Evolutionary conservation across 2,329 filamentous ascomycete species (phyloP).

Genomic region (Fusarium domesticum): DNA sequence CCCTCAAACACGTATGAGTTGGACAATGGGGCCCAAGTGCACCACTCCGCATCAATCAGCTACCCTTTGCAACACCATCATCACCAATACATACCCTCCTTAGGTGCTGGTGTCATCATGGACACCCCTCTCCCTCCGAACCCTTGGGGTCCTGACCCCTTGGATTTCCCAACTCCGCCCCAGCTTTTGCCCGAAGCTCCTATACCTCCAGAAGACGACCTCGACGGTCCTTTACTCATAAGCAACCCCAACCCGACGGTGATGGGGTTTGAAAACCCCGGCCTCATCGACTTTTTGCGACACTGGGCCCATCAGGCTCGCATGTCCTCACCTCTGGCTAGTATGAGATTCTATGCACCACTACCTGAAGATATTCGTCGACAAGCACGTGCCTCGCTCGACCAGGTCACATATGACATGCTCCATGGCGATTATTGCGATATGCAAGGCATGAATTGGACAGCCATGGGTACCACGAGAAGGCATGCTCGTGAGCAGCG

Average conservation of each 20-base stretch:
- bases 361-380: conserved; percentile 33
- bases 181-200: not conserved
- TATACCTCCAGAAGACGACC: not conserved
- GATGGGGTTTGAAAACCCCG: conserved; percentile 49
- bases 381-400: conserved; percentile 22
- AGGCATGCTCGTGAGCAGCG: conserved; percentile 48
- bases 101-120: conserved; percentile 16
- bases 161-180: not conserved
- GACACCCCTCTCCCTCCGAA: conserved; percentile 14
- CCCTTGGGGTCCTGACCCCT: conserved; percentile 12
- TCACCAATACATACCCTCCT: conserved; percentile 6
- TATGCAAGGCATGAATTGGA: conserved; percentile 60
- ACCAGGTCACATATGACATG: conserved; percentile 40
- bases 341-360: conserved; percentile 26
- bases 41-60: conserved; percentile 10
- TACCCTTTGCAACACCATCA: conserved; percentile 11
- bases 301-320: conserved; percentile 44
- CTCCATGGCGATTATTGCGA: conserved; percentile 56
- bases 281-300: conserved; percentile 49
- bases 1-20: not conserved
- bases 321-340: conserved; percentile 16
- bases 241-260: conserved; percentile 37
- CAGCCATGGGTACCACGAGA: conserved; percentile 49
- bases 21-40: conserved; percentile 14
- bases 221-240: conserved; percentile 20